Evolutionary conservation across 805 yeast genomes (phyloP).

Genomic region (Priceomyces melissophilus): DNA sequence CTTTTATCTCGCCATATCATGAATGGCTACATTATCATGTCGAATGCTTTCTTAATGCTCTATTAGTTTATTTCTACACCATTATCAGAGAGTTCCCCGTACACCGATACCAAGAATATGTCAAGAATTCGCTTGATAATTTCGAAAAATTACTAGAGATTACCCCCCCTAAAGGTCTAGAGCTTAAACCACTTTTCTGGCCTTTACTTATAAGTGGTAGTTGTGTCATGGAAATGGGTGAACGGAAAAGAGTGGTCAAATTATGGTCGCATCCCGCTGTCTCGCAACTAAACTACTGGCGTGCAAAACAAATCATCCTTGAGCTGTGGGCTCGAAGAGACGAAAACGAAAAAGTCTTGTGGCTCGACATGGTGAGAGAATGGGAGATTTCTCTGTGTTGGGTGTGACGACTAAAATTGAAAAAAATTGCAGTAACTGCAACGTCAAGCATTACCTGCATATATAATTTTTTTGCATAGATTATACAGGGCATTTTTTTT

Average conservation of each 20-base stretch:
- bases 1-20: conserved; percentile 38
- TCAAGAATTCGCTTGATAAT: conserved; percentile 31
- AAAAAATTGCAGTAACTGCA: too few species aligned
- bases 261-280: conserved; percentile 28
- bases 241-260: conserved; percentile 29
- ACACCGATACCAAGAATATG: conserved; percentile 30
- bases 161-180: conserved; percentile 3
- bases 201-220: conserved; percentile 41
- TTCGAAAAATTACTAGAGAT: conserved; percentile 24
- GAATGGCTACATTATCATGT: conserved; percentile 37
- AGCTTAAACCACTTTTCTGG: conserved; percentile 47
- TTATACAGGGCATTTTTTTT: too few species aligned
- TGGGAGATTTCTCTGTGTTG: conserved; percentile 47
- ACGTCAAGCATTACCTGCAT: too few species aligned
- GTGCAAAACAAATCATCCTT: conserved; percentile 50
- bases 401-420: conserved; percentile 8
- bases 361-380: conserved; percentile 53
- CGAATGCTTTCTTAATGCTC: conserved; percentile 39
- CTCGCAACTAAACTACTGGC: conserved; percentile 43
- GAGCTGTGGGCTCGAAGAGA: conserved; percentile 49
- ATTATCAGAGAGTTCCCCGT: conserved; percentile 43
- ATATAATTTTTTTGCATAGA: too few species aligned
- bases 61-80: conserved; percentile 43
- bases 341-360: conserved; percentile 35
- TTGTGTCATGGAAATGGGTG: conserved; percentile 28